Percentiles rank a stretch among this genome's conserved stretches.
Conservation (phyloP, 164 flowering plant species). For the Sextonia rubra region DNA sequence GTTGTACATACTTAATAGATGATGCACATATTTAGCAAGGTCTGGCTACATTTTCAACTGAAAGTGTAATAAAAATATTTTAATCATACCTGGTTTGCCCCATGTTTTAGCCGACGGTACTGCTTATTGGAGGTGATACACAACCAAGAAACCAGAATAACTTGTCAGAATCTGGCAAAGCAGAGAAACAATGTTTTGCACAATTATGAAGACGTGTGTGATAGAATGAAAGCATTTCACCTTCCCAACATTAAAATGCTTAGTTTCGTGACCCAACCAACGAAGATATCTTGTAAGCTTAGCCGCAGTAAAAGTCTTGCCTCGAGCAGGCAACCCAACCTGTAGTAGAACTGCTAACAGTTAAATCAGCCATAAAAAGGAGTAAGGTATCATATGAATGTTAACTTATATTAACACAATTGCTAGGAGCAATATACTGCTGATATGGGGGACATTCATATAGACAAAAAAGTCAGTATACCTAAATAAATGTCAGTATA, state of each 20-base stretch:
- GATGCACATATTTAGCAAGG: no score
- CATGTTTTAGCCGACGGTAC: constrained; percentile 83
- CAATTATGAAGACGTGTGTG: not conserved
- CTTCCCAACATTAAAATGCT: constrained; percentile 99
- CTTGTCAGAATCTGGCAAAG: not conserved
- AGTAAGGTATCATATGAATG: not conserved
- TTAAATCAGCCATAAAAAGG: constrained; percentile 1
- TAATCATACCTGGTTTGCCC: constrained; percentile 70
- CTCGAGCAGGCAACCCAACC: constrained; percentile 99
- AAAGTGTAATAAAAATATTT: not conserved
- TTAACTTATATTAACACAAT: not conserved
- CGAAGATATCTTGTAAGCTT: constrained; percentile 97
- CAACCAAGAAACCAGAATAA: constrained; percentile 9
- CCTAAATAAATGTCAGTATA: no score
- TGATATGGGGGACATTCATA: no score
- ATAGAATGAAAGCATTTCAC: constrained; percentile 25
- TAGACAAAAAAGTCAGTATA: no score
- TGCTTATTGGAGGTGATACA: constrained; percentile 9
- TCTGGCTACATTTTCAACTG: no score
- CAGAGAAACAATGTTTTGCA: not conserved
- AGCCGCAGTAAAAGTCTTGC: constrained; percentile 95
- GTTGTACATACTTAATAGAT: no score
- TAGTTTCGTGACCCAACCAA: constrained; percentile 98
- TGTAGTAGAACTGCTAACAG: constrained; percentile 15
- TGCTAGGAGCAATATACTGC: no score